These are phyloP conservation scores for Apium graveolens DNA, from an alignment of 129 eudicot species.

Conservation along the genomic window DNA sequence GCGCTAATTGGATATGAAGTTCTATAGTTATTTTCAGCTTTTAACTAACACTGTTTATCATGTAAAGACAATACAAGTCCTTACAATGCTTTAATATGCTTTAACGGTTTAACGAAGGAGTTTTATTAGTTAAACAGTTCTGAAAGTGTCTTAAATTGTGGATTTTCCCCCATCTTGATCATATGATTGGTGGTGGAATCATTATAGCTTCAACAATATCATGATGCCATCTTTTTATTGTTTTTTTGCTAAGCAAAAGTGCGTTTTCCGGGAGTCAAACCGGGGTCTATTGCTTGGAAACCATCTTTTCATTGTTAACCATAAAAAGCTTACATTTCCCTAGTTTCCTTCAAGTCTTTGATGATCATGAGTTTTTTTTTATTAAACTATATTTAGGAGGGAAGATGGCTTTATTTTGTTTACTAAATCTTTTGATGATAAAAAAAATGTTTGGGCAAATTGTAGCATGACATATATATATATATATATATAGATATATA, in stretches of 20 bases:
- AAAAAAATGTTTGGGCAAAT: background rate
- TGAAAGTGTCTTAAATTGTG: background rate
- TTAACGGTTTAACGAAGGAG: background rate
- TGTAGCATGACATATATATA: background rate
- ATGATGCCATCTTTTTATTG: background rate
- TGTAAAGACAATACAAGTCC: background rate
- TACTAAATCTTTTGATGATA: background rate
- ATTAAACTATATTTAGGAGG: background rate
- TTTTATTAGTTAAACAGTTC: background rate
- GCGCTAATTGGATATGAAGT: background rate
- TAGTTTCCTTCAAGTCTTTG: background rate
- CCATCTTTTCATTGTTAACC: background rate
- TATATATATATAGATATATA: background rate
- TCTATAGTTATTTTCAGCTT: background rate
- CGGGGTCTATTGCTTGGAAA: too few species aligned
- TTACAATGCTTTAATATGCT: background rate
- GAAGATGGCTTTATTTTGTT: background rate
- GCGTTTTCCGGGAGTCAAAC: too few species aligned
- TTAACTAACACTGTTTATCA: background rate
- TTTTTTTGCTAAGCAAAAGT: too few species aligned
- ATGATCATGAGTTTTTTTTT: background rate
- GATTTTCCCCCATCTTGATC: background rate
- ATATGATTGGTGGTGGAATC: background rate
- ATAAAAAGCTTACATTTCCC: background rate
- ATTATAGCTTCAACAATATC: background rate